phyloP scores from a whole-genome alignment of 1,139 yeast genomes.

The Yamadazyma conglobata region DNA sequence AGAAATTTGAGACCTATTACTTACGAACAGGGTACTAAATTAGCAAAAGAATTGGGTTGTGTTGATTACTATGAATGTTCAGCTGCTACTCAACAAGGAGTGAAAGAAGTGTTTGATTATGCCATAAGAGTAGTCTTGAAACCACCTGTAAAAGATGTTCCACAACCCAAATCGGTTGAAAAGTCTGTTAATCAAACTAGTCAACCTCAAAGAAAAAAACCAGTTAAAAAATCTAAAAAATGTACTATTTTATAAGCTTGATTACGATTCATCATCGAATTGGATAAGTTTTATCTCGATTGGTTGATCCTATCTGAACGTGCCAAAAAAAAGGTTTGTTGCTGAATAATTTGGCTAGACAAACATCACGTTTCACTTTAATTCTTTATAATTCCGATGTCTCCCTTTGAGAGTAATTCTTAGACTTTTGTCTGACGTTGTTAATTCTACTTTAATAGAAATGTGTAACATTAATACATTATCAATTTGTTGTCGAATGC shows the following conservation, averaged over 20 bases:
- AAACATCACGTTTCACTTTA: no score
- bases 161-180: constrained; percentile 6
- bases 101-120: constrained; percentile 74
- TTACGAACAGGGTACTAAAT: constrained; percentile 57
- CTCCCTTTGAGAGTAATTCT: no score
- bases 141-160: constrained; percentile 40
- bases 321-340: no score
- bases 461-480: constrained; percentile 6
- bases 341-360: no score
- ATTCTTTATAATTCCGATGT: no score
- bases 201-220: constrained; percentile 22
- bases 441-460: constrained; percentile 4
- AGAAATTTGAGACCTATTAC: constrained; percentile 62
- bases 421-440: no score
- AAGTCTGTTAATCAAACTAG: constrained; percentile 4
- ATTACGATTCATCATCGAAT: no score
- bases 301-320: no score
- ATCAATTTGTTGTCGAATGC: no score
- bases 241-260: constrained; percentile 43
- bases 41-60: constrained; percentile 73
- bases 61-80: constrained; percentile 83
- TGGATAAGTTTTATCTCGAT: no score
- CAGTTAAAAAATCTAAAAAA: constrained; percentile 44
- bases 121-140: constrained; percentile 72
- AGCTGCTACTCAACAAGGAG: constrained; percentile 89